Percentiles rank a stretch among this genome's conserved stretches.
Conservation (phyloP, 371 early-diverging fungal species). For the Mucor irregularis region DNA sequence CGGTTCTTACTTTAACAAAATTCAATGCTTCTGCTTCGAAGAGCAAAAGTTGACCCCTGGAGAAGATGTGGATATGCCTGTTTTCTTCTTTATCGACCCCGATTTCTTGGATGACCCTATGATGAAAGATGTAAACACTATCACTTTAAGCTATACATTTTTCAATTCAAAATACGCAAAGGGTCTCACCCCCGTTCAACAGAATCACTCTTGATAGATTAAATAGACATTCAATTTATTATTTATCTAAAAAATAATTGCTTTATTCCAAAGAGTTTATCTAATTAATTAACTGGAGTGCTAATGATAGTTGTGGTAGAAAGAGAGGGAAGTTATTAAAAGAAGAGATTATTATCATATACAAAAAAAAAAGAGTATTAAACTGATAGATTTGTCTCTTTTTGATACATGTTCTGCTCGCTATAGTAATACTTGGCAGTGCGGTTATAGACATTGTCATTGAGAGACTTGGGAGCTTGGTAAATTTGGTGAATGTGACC, state of each 20-base stretch:
- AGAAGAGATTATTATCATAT: not conserved
- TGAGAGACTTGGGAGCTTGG: not conserved
- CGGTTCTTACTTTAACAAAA: slow-evolving; percentile 95
- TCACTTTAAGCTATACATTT: slow-evolving; percentile 93
- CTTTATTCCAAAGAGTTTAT: not conserved
- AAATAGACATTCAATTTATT: not conserved
- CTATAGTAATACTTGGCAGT: slow-evolving; percentile 8
- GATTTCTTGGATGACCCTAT: slow-evolving; percentile 94
- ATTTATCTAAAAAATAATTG: not conserved
- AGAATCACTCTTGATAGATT: slow-evolving; percentile 3
- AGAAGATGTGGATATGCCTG: slow-evolving; percentile 99
- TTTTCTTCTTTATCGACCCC: slow-evolving; percentile 98
- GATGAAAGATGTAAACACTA: slow-evolving; percentile 93
- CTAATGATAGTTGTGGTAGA: not conserved
- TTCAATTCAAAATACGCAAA: slow-evolving; percentile 73
- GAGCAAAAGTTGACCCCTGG: slow-evolving; percentile 91
- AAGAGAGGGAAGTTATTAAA: not conserved
- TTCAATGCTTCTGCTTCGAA: slow-evolving; percentile 99
- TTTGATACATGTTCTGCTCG: not conserved
- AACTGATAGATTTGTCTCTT: not conserved
- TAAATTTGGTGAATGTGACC: not conserved
- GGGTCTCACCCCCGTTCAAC: slow-evolving; percentile 31
- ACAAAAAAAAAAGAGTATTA: not conserved
- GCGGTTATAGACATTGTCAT: not conserved
- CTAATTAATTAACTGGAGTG: not conserved